Conservation (phyloP, 177 flowering plant species). For the Vitis hybrid region DNA sequence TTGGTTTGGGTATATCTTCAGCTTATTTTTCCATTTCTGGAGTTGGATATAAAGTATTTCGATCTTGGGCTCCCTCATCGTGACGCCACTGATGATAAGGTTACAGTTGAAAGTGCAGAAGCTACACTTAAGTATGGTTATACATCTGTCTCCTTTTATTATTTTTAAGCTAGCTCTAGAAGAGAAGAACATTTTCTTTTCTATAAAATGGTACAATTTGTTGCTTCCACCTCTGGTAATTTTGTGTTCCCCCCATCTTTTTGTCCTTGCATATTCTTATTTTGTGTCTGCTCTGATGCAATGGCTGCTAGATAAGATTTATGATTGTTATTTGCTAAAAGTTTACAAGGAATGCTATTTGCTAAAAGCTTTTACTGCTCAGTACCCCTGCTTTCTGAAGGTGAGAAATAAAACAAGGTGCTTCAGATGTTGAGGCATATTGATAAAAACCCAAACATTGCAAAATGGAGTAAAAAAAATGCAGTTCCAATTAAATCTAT, state of each 20-base stretch:
- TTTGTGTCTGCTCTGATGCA: no score
- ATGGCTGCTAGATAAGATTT: no score
- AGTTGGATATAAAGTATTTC: constrained; percentile 91
- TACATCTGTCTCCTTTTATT: not conserved
- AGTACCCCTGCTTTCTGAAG: no score
- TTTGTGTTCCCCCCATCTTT: not conserved
- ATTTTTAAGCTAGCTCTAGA: not conserved
- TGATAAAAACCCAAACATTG: no score
- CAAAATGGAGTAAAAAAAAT: no score
- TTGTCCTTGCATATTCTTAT: not conserved
- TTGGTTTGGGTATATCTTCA: constrained; percentile 24
- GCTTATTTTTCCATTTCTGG: constrained; percentile 93
- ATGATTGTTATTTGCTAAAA: no score
- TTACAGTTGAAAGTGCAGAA: constrained; percentile 94
- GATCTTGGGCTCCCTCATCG: constrained; percentile 88
- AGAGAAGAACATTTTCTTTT: not conserved
- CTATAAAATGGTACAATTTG: not conserved
- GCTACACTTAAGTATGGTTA: constrained; percentile 82
- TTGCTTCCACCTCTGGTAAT: no score
- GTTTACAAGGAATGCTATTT: no score
- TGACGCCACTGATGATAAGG: constrained; percentile 92
- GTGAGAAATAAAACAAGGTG: no score
- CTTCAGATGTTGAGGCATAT: no score
- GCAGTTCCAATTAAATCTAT: no score
- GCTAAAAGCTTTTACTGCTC: no score